Conservation (phyloP, 2,329 filamentous ascomycete species). For the Paradendryphiella salina region DNA sequence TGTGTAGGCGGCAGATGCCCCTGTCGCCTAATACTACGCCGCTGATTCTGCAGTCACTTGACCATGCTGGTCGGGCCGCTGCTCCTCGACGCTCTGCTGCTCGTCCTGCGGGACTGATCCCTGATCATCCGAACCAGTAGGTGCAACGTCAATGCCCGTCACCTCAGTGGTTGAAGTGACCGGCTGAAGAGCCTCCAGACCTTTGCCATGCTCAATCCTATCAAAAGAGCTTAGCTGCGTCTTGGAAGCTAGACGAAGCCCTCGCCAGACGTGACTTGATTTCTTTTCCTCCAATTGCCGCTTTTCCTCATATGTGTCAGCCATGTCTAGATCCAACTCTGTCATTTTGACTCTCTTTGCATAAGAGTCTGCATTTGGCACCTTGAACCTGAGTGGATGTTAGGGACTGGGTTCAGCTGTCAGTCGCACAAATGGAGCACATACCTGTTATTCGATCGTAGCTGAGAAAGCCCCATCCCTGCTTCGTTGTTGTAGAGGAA, state of each 20-base stretch:
- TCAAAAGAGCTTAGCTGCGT: constrained; percentile 78
- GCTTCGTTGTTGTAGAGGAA: constrained; percentile 73
- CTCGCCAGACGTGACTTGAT: constrained; percentile 87
- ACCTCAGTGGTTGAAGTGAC: constrained; percentile 39
- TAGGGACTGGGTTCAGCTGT: constrained; percentile 22
- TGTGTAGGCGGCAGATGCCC: constrained; percentile 32
- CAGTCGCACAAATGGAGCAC: constrained; percentile 35
- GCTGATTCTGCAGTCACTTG: constrained; percentile 42
- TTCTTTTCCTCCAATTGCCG: constrained; percentile 68
- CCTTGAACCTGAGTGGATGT: constrained; percentile 59
- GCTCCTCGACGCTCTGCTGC: constrained; percentile 47
- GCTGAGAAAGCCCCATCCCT: constrained; percentile 65
- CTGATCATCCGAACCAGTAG: constrained; percentile 43
- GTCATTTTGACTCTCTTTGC: constrained; percentile 74
- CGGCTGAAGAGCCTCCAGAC: constrained; percentile 58
- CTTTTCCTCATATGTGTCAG: constrained; percentile 65
- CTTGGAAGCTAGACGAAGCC: constrained; percentile 76
- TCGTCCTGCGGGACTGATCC: constrained; percentile 43
- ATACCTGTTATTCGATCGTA: constrained; percentile 65
- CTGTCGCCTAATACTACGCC: constrained; percentile 32
- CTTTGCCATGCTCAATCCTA: constrained; percentile 76
- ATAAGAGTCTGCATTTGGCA: constrained; percentile 72
- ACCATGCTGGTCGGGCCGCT: constrained; percentile 45
- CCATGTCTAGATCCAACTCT: constrained; percentile 85
- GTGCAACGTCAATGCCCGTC: constrained; percentile 40